Percentiles rank a stretch among this genome's conserved stretches.
Conservation (phyloP, 352 stramenopile species). For the Phytophthora podocarpi region DNA sequence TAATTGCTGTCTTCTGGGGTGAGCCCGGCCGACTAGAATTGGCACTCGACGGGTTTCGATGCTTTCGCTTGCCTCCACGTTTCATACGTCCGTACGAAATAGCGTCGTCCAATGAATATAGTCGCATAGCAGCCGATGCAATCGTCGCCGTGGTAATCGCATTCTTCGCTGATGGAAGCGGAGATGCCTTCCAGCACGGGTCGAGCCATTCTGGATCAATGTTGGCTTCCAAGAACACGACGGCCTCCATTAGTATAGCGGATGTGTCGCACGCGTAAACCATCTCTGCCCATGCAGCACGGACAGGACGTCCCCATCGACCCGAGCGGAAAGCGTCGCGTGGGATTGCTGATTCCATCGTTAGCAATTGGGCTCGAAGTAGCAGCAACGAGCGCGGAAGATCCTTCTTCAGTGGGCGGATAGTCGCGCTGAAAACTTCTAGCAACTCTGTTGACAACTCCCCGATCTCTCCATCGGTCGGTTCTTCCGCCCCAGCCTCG, state of each 20-base stretch:
- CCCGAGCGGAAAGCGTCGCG: constrained; percentile 81
- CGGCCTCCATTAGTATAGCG: constrained; percentile 56
- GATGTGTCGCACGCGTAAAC: constrained; percentile 64
- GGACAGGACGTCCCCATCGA: constrained; percentile 66
- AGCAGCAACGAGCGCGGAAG: constrained; percentile 50
- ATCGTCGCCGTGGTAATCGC: constrained; percentile 66
- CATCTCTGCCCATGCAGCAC: constrained; percentile 79
- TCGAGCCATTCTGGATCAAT: constrained; percentile 84
- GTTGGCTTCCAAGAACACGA: constrained; percentile 76
- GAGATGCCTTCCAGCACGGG: constrained; percentile 72
- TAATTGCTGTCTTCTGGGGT: constrained; percentile 38
- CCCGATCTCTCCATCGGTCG: constrained; percentile 73
- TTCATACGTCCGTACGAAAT: constrained; percentile 75
- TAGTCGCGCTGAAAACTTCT: constrained; percentile 55
- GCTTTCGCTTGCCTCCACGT: constrained; percentile 56
- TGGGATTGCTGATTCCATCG: constrained; percentile 75
- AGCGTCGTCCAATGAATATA: constrained; percentile 81
- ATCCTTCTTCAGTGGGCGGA: constrained; percentile 50
- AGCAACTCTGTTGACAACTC: constrained; percentile 75
- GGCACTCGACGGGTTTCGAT: constrained; percentile 32
- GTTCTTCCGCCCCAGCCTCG: constrained; percentile 40
- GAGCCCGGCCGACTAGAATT: constrained; percentile 36
- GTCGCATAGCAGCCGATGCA: constrained; percentile 71
- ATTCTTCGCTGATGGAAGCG: constrained; percentile 63
- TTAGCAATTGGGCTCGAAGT: constrained; percentile 69